Evolutionary conservation across 148 eudicot species (phyloP).

Genomic region (Vaccinium macrocarpon): DNA sequence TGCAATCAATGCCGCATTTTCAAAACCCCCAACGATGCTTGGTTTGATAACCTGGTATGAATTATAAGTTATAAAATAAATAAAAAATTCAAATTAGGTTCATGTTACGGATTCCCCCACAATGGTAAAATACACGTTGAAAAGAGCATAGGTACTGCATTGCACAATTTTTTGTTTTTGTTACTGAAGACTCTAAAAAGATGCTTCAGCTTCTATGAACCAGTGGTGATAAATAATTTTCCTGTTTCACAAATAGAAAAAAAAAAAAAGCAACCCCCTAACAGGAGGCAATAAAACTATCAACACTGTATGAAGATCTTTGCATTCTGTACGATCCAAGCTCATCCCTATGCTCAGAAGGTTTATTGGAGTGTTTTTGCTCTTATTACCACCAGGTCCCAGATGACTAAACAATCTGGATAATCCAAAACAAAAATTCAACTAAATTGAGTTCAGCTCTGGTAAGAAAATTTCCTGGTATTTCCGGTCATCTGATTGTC

Average conservation of each 20-base stretch:
- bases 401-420: neutral
- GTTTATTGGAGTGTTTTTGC: neutral
- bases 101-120: neutral
- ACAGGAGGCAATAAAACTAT: neutral
- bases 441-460: neutral
- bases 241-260: neutral
- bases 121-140: neutral
- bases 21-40: conserved; percentile 90
- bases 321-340: neutral
- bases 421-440: neutral
- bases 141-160: neutral
- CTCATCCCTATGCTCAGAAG: neutral
- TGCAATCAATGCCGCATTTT: conserved; percentile 81
- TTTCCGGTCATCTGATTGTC: neutral
- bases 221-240: neutral
- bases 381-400: neutral
- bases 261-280: neutral
- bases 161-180: neutral
- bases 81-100: neutral
- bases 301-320: neutral
- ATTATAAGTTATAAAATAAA: neutral
- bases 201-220: neutral
- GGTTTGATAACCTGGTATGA: conserved; percentile 86
- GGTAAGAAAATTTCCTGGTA: neutral
- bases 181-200: neutral